phyloP scores from a whole-genome alignment of 441 rosid species.

The Lepidium campestre region DNA sequence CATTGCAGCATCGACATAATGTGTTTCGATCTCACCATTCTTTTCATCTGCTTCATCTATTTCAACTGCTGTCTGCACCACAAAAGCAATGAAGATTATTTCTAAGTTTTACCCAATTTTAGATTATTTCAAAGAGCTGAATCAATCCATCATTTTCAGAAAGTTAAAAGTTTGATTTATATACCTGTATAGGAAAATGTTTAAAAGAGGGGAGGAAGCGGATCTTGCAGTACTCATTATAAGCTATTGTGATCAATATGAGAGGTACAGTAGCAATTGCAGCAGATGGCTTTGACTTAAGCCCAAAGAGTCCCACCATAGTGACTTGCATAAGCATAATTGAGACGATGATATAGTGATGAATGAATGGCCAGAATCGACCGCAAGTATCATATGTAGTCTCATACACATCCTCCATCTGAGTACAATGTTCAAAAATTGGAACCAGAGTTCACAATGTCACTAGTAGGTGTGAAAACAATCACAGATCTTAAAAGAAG shows the following conservation, averaged over 20 bases:
- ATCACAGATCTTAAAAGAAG: not conserved
- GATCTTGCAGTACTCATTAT: slow-evolving; percentile 85
- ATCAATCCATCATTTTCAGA: not conserved
- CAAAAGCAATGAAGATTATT: slow-evolving; percentile 1
- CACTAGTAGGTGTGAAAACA: not conserved
- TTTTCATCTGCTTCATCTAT: slow-evolving; percentile 60
- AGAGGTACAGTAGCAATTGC: slow-evolving; percentile 74
- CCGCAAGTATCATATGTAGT: slow-evolving; percentile 74
- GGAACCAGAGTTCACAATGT: not conserved
- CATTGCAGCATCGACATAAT: slow-evolving; percentile 37
- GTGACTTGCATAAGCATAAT: slow-evolving; percentile 87
- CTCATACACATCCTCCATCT: slow-evolving; percentile 81
- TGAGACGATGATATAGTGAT: slow-evolving; percentile 60
- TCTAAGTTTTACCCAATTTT: not conserved
- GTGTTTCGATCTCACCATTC: slow-evolving; percentile 39
- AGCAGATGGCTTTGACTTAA: slow-evolving; percentile 83
- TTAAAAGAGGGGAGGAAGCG: slow-evolving; percentile 80
- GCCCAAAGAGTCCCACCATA: slow-evolving; percentile 85
- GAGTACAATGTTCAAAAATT: slow-evolving; percentile 17
- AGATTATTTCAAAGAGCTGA: not conserved
- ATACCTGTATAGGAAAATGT: slow-evolving; percentile 54
- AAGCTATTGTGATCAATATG: slow-evolving; percentile 55
- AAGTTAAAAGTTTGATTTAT: not conserved
- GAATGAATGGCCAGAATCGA: slow-evolving; percentile 72
- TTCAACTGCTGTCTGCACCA: slow-evolving; percentile 55